Evolutionary conservation across 2,329 filamentous ascomycete species (phyloP).

Genomic region (Curvularia sp.): DNA sequence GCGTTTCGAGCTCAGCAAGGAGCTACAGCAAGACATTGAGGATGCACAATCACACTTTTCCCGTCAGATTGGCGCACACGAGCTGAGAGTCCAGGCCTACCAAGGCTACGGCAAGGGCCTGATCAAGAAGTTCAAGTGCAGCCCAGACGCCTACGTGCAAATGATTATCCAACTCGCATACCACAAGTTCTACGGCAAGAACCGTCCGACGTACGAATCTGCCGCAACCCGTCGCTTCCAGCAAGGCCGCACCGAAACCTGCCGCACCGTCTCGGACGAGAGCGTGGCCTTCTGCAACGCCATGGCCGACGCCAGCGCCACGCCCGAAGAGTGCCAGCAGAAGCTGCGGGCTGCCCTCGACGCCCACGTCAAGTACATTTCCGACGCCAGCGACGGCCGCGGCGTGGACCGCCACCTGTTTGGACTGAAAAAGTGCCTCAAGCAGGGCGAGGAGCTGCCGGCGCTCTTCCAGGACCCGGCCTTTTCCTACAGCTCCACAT

Average conservation of each 20-base stretch:
- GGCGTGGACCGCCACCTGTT: slow-evolving; percentile 98
- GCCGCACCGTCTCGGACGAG: slow-evolving; percentile 88
- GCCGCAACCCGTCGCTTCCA: slow-evolving; percentile 95
- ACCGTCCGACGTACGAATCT: slow-evolving; percentile 96
- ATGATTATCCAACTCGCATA: slow-evolving; percentile 99
- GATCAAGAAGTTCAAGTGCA: slow-evolving; percentile 99
- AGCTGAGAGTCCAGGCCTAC: slow-evolving; percentile 92
- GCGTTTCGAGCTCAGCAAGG: slow-evolving; percentile 77
- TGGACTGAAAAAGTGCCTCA: slow-evolving; percentile 88
- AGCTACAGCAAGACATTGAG: slow-evolving; percentile 79
- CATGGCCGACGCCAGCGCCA: slow-evolving; percentile 73
- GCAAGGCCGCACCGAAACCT: slow-evolving; percentile 94
- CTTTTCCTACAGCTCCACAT: slow-evolving; percentile 81
- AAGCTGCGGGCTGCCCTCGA: slow-evolving; percentile 83
- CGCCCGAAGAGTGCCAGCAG: slow-evolving; percentile 70
- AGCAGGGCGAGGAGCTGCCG: slow-evolving; percentile 80
- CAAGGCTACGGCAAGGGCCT: slow-evolving; percentile 97
- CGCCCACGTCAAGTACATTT: slow-evolving; percentile 88
- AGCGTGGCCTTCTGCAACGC: slow-evolving; percentile 88
- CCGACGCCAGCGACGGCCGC: slow-evolving; percentile 86
- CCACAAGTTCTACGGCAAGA: slow-evolving; percentile 98
- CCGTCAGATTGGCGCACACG: slow-evolving; percentile 82
- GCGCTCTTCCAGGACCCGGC: slow-evolving; percentile 87
- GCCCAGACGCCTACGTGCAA: slow-evolving; percentile 95
- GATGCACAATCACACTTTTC: slow-evolving; percentile 80